A percentile compares a stretch with the other conserved stretches of the same genome.
Conservation (phyloP, 257 asterid genomes). For the Nicotiana undulata region DNA sequence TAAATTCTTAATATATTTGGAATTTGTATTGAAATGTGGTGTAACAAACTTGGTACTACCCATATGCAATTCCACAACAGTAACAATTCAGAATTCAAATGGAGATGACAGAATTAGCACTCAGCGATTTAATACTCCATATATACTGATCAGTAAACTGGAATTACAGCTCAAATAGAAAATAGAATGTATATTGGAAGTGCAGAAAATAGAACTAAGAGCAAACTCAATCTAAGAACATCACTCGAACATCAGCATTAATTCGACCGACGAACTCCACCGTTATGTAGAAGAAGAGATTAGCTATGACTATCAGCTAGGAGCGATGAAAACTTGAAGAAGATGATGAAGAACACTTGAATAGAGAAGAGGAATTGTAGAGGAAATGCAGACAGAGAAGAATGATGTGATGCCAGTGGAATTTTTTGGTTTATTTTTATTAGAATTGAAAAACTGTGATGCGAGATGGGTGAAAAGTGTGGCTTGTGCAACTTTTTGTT, state of each 20-base stretch:
- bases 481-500: background rate
- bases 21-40: background rate
- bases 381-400: background rate
- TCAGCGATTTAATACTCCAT: background rate
- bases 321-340: background rate
- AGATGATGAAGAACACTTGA: background rate
- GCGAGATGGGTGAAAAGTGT: background rate
- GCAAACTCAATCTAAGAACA: background rate
- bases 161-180: background rate
- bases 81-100: background rate
- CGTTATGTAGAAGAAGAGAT: background rate
- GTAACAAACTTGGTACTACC: background rate
- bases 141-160: background rate
- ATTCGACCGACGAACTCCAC: background rate
- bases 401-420: background rate
- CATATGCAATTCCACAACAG: background rate
- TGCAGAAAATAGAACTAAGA: background rate
- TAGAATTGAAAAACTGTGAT: background rate
- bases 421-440: background rate
- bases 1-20: background rate
- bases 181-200: background rate
- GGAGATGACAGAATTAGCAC: background rate
- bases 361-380: background rate
- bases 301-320: background rate
- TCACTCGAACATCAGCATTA: background rate